Evolutionary conservation across 805 yeast genomes (phyloP).

Genomic region (Lipomyces chichibuensis): DNA sequence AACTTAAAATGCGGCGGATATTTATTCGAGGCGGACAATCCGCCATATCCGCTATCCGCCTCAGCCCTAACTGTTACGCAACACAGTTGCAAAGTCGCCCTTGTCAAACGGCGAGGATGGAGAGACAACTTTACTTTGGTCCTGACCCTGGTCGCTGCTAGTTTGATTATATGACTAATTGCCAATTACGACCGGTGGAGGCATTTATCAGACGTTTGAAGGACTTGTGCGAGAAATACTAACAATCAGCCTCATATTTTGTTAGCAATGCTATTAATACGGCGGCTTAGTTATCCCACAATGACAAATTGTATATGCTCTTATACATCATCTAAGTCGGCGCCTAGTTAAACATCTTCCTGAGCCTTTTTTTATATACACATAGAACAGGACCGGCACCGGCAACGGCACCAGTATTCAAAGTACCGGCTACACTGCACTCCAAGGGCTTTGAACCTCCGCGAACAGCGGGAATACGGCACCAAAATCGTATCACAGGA

Average conservation of each 20-base stretch:
- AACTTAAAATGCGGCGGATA: background rate
- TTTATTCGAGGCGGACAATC: conserved; percentile 5
- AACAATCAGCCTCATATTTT: too few relatives aligned
- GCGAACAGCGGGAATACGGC: conserved; percentile 73
- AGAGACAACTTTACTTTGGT: too few relatives aligned
- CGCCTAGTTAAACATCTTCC: conserved; percentile 17
- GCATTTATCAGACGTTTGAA: too few relatives aligned
- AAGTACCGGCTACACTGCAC: conserved; percentile 75
- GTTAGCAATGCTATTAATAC: too few relatives aligned
- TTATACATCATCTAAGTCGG: conserved; percentile 24
- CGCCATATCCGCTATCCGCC: background rate
- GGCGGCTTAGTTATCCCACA: too few relatives aligned
- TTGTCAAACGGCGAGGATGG: too few relatives aligned
- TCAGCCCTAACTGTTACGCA: background rate
- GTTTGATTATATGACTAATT: too few relatives aligned
- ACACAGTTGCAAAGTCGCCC: too few relatives aligned
- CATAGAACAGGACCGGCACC: conserved; percentile 65
- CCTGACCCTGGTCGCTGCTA: too few relatives aligned
- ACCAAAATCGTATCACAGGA: conserved; percentile 65
- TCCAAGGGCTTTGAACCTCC: conserved; percentile 67
- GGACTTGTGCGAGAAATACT: too few relatives aligned
- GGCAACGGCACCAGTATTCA: conserved; percentile 64
- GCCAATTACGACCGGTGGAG: too few relatives aligned
- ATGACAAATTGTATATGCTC: too few relatives aligned
- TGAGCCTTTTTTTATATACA: conserved; percentile 54